These are phyloP conservation scores for Carallia brachiata DNA, from an alignment of 345 rosid genomes.

Conservation along the genomic window DNA sequence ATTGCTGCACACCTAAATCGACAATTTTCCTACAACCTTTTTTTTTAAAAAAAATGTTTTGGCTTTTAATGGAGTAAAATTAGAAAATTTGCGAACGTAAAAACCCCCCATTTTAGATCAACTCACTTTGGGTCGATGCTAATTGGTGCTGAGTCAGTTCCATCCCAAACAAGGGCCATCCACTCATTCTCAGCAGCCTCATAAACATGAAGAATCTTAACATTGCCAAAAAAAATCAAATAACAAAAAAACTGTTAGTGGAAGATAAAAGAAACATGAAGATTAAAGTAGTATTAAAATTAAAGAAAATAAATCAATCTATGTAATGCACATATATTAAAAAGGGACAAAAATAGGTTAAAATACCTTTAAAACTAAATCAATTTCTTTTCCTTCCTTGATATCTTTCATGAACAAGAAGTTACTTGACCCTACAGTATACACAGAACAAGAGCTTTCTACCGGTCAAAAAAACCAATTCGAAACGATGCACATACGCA, in stretches of 20 bases:
- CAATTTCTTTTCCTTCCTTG: conserved; percentile 33
- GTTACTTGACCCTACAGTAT: conserved; percentile 30
- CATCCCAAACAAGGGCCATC: conserved; percentile 73
- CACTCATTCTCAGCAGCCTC: conserved; percentile 38
- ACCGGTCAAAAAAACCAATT: not conserved
- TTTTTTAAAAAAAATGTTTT: no score
- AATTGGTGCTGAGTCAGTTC: conserved; percentile 65
- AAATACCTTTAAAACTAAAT: conserved; percentile 59
- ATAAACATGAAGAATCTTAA: conserved; percentile 55
- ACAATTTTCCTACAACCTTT: no score
- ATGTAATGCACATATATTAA: not conserved
- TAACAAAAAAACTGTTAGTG: conserved; percentile 8
- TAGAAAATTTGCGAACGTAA: no score
- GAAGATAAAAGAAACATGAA: no score
- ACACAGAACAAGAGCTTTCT: conserved; percentile 2
- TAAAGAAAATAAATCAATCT: not conserved
- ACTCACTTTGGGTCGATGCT: conserved; percentile 52
- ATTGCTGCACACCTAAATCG: no score
- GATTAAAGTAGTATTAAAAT: no score
- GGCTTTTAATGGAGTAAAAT: no score
- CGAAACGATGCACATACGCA: not conserved
- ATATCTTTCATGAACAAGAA: conserved; percentile 57
- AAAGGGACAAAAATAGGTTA: not conserved
- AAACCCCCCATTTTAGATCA: not conserved
- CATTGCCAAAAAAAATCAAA: conserved; percentile 17